These are phyloP conservation scores for Tetrahymena borealis DNA, from an alignment of 73 alveolate genomes.

Conservation along the genomic window DNA sequence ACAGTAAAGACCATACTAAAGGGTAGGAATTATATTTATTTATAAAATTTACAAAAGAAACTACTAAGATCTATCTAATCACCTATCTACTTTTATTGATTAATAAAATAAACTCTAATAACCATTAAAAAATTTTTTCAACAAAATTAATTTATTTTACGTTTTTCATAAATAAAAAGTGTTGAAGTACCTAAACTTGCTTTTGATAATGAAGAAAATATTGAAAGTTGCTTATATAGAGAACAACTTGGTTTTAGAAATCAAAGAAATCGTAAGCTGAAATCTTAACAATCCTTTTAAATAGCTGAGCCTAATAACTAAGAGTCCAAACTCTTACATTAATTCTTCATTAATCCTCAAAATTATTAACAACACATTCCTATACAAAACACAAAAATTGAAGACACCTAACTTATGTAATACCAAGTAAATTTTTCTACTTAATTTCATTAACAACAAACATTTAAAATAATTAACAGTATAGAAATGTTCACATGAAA, in stretches of 20 bases:
- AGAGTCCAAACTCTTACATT: neutral
- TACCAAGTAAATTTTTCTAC: neutral
- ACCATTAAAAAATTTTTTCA: no score
- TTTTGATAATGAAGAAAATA: neutral
- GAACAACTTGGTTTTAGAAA: constrained; percentile 4
- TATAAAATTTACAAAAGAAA: neutral
- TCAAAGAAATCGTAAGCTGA: neutral
- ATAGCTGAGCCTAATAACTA: constrained; percentile 6
- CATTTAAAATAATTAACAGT: neutral
- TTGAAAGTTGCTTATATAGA: constrained; percentile 8
- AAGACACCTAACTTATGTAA: neutral
- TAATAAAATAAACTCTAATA: no score
- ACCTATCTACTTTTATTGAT: no score
- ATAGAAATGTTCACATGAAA: constrained; percentile 31
- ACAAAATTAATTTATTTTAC: neutral
- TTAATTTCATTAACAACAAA: neutral
- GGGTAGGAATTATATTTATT: neutral
- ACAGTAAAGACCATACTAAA: constrained; percentile 6
- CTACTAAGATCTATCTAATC: no score
- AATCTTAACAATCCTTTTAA: neutral
- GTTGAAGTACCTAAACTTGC: neutral
- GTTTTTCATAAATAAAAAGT: neutral
- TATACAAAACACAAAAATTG: constrained; percentile 9
- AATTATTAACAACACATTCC: neutral
- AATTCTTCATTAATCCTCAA: neutral